A percentile compares a stretch with the other conserved stretches of the same genome.
These are phyloP conservation scores for Kodamaea leandrae DNA, from an alignment of 805 yeast species.

Conservation along the genomic window DNA sequence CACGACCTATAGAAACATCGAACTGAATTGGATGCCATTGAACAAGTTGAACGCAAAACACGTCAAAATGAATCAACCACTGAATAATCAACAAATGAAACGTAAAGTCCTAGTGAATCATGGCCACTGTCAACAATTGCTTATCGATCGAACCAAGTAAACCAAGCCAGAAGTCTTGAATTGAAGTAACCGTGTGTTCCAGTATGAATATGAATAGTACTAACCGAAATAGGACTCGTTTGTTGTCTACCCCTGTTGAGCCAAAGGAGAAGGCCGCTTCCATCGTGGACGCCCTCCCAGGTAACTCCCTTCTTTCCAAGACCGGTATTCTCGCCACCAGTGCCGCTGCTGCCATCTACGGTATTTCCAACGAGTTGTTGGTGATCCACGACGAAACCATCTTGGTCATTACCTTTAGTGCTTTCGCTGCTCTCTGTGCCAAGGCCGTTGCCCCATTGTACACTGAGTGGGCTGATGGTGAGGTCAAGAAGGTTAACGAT, in stretches of 20 bases:
- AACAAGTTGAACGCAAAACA: no score
- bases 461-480: slow-evolving; percentile 89
- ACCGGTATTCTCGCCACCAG: slow-evolving; percentile 94
- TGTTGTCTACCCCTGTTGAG: slow-evolving; percentile 63
- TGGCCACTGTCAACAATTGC: no score
- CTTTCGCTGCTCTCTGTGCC: slow-evolving; percentile 71
- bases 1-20: no score
- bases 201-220: not conserved
- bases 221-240: slow-evolving; percentile 36
- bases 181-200: not conserved
- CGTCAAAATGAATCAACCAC: not conserved
- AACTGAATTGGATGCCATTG: no score
- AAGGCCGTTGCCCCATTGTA: slow-evolving; percentile 92
- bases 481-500: slow-evolving; percentile 75
- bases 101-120: no score
- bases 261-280: slow-evolving; percentile 91
- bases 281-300: slow-evolving; percentile 90
- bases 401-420: slow-evolving; percentile 74
- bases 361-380: slow-evolving; percentile 89
- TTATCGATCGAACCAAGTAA: no score
- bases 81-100: no score
- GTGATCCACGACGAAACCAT: slow-evolving; percentile 93
- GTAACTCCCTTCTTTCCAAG: slow-evolving; percentile 81
- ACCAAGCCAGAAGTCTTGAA: no score
- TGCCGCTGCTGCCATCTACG: slow-evolving; percentile 91